These are phyloP conservation scores for Hsuehochloa calcarea DNA, from an alignment of 176 grass and related monocot species.

Conservation along the genomic window DNA sequence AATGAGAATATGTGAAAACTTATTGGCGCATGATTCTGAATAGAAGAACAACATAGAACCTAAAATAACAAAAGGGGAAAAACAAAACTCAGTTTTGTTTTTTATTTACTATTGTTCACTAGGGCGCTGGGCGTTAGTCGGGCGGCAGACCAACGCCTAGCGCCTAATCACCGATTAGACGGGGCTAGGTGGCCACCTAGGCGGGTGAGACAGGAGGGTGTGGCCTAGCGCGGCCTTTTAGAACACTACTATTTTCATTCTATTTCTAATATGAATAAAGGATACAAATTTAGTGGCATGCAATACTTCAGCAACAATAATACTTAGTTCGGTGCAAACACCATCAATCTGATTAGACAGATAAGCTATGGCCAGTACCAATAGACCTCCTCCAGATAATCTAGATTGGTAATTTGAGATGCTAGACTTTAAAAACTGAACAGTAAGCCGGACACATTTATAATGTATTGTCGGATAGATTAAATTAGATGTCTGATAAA, in stretches of 20 bases:
- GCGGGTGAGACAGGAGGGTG: no score
- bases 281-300: background rate
- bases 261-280: background rate
- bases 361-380: background rate
- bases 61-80: background rate
- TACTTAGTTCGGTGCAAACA: background rate
- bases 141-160: no score
- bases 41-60: background rate
- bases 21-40: background rate
- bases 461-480: background rate
- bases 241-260: background rate
- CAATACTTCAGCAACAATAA: background rate
- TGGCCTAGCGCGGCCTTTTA: no score
- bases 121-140: no score
- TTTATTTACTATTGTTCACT: no score
- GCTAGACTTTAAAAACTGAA: background rate
- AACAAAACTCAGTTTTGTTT: background rate
- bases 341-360: background rate
- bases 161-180: no score
- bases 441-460: background rate
- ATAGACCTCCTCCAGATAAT: background rate
- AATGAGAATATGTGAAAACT: background rate
- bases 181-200: no score
- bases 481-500: background rate
- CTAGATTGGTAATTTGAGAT: conserved; percentile 2